Evolutionary conservation across 805 yeast species (phyloP).

Genomic region (Candida corydali): DNA sequence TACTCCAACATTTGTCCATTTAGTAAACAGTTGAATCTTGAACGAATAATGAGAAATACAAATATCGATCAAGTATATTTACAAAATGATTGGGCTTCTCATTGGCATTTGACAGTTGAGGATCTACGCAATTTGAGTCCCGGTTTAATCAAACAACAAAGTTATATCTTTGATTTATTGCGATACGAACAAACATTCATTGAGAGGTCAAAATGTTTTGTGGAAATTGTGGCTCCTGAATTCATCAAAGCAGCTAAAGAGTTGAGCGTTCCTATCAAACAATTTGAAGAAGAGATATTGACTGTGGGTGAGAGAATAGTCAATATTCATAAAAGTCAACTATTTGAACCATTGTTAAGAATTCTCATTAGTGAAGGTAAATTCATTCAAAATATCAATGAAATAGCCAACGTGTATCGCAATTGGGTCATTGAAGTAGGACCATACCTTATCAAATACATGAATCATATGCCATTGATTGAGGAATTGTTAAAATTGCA

Average conservation of each 20-base stretch:
- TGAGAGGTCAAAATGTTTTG: conserved; percentile 60
- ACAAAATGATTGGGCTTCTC: conserved; percentile 58
- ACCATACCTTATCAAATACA: conserved; percentile 53
- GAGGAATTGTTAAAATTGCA: conserved; percentile 52
- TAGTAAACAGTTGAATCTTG: conserved; percentile 28
- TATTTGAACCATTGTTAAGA: conserved; percentile 55
- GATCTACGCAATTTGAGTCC: conserved; percentile 50
- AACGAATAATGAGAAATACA: conserved; percentile 18
- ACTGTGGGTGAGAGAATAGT: conserved; percentile 51
- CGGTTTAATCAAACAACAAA: conserved; percentile 59
- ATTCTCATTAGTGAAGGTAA: conserved; percentile 62
- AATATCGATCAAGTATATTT: conserved; percentile 25
- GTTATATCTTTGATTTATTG: conserved; percentile 71
- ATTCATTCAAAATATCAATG: conserved; percentile 47
- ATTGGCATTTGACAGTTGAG: conserved; percentile 58
- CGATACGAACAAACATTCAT: conserved; percentile 68
- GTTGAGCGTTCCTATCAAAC: conserved; percentile 24
- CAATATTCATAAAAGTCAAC: conserved; percentile 46
- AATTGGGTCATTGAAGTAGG: conserved; percentile 62
- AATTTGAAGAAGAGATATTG: conserved; percentile 57
- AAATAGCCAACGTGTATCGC: conserved; percentile 56
- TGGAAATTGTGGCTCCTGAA: conserved; percentile 43
- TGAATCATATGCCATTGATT: conserved; percentile 56
- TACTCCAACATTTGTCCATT: conserved; percentile 34
- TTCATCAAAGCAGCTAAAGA: conserved; percentile 28